Conservation (phyloP, 768 basidiomycete species). For the Dendrothele bispora region DNA sequence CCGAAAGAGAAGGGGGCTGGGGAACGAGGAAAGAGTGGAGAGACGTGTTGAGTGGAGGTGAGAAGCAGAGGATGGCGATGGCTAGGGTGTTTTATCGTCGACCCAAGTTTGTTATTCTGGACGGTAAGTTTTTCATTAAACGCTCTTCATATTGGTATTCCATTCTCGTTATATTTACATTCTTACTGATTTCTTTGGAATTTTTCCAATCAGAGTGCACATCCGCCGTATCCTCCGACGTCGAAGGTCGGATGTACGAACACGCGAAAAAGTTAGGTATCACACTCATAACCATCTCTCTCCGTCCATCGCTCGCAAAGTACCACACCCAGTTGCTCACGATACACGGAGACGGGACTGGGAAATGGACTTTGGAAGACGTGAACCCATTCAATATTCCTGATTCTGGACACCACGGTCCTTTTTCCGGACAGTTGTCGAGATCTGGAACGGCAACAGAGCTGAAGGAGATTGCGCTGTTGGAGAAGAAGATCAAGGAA, state of each 20-base stretch:
- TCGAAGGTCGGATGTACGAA: constrained; percentile 95
- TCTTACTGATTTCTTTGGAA: constrained; percentile 1
- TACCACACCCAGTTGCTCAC: constrained; percentile 89
- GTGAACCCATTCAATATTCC: no score
- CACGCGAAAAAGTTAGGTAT: constrained; percentile 86
- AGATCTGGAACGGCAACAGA: constrained; percentile 46
- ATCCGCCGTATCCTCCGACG: constrained; percentile 92
- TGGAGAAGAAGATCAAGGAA: constrained; percentile 68
- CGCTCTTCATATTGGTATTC: not conserved
- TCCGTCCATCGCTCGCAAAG: constrained; percentile 82
- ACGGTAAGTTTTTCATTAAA: constrained; percentile 58
- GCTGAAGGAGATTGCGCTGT: constrained; percentile 59
- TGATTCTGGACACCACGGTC: no score
- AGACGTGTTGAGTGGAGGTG: constrained; percentile 93
- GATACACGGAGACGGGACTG: constrained; percentile 68
- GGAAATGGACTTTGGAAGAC: constrained; percentile 75
- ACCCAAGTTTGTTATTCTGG: constrained; percentile 81
- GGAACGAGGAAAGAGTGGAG: constrained; percentile 92
- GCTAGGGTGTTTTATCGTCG: constrained; percentile 90
- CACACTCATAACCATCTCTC: constrained; percentile 90
- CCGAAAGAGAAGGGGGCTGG: constrained; percentile 88
- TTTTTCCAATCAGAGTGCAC: constrained; percentile 92
- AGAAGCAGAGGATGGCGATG: constrained; percentile 95
- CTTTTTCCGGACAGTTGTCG: no score
- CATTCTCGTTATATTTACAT: no score